Conservation (phyloP, 164 flowering plant species). For the Umbellularia californica region DNA sequence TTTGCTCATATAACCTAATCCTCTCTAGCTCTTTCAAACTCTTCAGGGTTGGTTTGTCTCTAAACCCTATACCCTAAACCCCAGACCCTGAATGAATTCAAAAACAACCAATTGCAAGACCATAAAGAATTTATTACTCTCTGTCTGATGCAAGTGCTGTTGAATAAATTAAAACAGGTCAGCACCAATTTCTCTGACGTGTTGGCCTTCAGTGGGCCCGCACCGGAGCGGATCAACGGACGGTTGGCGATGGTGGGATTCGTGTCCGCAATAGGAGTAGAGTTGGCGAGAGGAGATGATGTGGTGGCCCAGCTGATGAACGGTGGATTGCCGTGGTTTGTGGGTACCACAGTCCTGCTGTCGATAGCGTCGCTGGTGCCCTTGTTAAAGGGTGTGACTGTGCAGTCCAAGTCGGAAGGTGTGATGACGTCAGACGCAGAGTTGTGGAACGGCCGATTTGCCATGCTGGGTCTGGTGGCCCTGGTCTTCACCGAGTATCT, state of each 20-base stretch:
- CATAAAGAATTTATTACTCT: background rate
- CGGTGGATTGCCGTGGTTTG: constrained; percentile 68
- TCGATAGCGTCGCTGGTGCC: constrained; percentile 74
- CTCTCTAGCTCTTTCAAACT: too few relatives aligned
- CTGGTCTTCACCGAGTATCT: constrained; percentile 79
- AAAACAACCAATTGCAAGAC: background rate
- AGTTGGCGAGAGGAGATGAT: constrained; percentile 52
- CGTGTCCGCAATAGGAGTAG: constrained; percentile 71
- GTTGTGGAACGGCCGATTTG: constrained; percentile 80
- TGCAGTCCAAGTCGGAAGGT: constrained; percentile 48
- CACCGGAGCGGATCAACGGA: constrained; percentile 91
- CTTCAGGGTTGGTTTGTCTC: background rate
- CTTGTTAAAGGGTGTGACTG: constrained; percentile 55
- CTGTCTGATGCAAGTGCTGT: background rate
- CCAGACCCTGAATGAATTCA: rapidly evolving
- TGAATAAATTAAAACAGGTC: constrained; percentile 17
- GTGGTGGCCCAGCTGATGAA: constrained; percentile 49
- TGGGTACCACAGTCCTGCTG: constrained; percentile 47
- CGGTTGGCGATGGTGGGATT: constrained; percentile 87
- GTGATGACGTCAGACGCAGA: constrained; percentile 78
- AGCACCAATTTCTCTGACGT: constrained; percentile 61
- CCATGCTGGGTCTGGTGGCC: constrained; percentile 84
- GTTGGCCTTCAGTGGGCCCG: constrained; percentile 75
- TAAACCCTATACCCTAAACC: too few relatives aligned
- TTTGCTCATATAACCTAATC: background rate